phyloP scores from a whole-genome alignment of 208 protist species.

The Tritrichomonas foetus region DNA sequence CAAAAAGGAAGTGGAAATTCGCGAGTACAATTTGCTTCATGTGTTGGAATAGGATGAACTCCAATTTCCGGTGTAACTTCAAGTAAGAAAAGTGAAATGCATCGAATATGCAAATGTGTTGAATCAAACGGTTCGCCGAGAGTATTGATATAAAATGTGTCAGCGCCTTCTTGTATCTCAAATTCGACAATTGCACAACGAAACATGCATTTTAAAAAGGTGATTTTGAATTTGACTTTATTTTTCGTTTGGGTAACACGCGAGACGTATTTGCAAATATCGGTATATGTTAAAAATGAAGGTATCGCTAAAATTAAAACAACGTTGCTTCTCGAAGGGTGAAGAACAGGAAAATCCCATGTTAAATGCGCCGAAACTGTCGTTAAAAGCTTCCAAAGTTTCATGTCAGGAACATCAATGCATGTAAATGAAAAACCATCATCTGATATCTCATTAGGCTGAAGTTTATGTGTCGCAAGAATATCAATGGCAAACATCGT shows the following conservation, averaged over 20 bases:
- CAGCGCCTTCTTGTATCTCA: not conserved
- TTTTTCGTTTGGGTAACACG: not conserved
- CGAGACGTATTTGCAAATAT: not conserved
- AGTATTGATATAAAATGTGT: not conserved
- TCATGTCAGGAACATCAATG: not conserved
- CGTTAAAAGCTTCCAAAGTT: constrained; percentile 26
- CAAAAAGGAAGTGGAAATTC: not conserved
- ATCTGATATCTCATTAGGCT: too few relatives aligned
- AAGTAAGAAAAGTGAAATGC: not conserved
- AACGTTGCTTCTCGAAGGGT: not conserved
- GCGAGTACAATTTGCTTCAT: not conserved
- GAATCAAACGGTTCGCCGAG: not conserved
- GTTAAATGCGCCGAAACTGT: not conserved
- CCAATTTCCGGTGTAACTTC: not conserved
- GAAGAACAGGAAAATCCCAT: constrained; percentile 4
- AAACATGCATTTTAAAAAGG: not conserved
- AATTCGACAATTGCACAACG: not conserved
- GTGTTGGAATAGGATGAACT: not conserved
- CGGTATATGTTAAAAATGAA: not conserved
- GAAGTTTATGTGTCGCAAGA: too few relatives aligned
- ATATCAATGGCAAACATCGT: too few relatives aligned
- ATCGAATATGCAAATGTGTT: not conserved
- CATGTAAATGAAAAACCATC: not conserved
- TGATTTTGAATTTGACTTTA: not conserved
- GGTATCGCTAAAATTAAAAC: not conserved